A percentile compares a stretch with the other conserved stretches of the same genome.
Evolutionary conservation across 345 rosid genomes (phyloP).

Genomic region (Hypericum androsaemum): DNA sequence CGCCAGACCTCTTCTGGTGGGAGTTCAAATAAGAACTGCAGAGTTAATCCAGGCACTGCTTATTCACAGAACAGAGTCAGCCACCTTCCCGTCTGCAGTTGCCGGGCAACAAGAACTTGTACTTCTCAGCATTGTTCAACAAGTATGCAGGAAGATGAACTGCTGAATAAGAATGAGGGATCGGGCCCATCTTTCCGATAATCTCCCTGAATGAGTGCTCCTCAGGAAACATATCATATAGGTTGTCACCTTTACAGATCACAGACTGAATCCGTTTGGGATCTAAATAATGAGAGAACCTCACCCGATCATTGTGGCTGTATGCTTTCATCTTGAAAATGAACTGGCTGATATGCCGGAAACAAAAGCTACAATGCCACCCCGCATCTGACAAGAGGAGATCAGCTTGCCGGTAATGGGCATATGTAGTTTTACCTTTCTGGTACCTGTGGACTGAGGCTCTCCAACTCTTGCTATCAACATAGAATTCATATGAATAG

Average conservation of each 20-base stretch:
- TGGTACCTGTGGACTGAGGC: slow-evolving; percentile 70
- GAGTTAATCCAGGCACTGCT: no score
- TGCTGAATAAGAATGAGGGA: slow-evolving; percentile 63
- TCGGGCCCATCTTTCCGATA: slow-evolving; percentile 81
- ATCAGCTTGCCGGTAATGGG: slow-evolving; percentile 76
- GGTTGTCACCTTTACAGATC: slow-evolving; percentile 68
- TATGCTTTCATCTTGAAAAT: slow-evolving; percentile 96
- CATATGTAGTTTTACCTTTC: slow-evolving; percentile 60
- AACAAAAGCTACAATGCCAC: slow-evolving; percentile 98
- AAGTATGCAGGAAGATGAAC: slow-evolving; percentile 69
- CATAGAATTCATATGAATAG: slow-evolving; percentile 67
- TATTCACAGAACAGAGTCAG: slow-evolving; percentile 20
- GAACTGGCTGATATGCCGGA: slow-evolving; percentile 63
- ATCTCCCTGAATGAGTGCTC: slow-evolving; percentile 86
- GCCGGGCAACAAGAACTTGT: slow-evolving; percentile 75
- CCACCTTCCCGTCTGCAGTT: slow-evolving; percentile 72
- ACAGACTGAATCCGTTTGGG: slow-evolving; percentile 73
- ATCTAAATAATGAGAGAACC: slow-evolving; percentile 76
- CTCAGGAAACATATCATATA: slow-evolving; percentile 90
- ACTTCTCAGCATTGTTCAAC: slow-evolving; percentile 59
- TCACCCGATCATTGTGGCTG: slow-evolving; percentile 79
- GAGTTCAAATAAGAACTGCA: no score
- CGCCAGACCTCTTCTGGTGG: no score
- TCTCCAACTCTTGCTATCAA: slow-evolving; percentile 84
- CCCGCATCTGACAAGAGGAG: slow-evolving; percentile 65